Evolutionary conservation across 2,329 filamentous ascomycete species (phyloP), one percentile per base, ranked within the genome.

Genomic region (Laburnicola sp.): DNA sequence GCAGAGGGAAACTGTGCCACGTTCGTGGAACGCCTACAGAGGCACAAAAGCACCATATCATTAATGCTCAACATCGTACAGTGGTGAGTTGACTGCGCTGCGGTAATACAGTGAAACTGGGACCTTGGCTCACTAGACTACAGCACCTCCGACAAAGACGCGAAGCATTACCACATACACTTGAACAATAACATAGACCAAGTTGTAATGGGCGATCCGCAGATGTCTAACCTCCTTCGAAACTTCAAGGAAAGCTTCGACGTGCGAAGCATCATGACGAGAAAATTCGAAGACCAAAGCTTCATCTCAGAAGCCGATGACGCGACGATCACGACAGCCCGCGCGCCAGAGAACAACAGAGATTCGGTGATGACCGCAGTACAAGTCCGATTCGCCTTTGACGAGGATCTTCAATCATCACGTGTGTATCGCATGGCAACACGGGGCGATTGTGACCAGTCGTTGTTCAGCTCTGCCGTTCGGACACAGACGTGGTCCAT

Each of bases 11-110:
- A 28, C 6, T 46, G 42, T 28, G 9, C 16, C 7, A 42, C 36
- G 36, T 36, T 51, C 4, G 35, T 51, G 23, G 43, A 46, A 22
- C 36, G 41, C n/a, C 23, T 51, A 23, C 49, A 51, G 30, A 25
- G 43, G 22, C 43, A 46, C 21, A 46, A 46, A 23, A 6, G 28
- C 10, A 41, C 49, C 4, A 40, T 51, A 26, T 46, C 36, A n/a
- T 16, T 47, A 21, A 51, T 51, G 49, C 31, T 46, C 1, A 51
- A 51, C 34, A 47, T 51, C 16, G n/a, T 51, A 4, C 49, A 51
- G 30, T 47, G 49, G 49, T 46, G 47, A 26, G 35, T 8, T 41
- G 7, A 8, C 6, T 37, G 2, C 11, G 9, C 6, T 37, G 2
- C 11, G 30, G n/a, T n/a, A n/a, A n/a, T n/a, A n/a, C n/a, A n/a